A percentile compares a stretch with the other conserved stretches of the same genome.
Conservation (phyloP, 495 filamentous ascomycete species). For the Alectoria sarmentosa region DNA sequence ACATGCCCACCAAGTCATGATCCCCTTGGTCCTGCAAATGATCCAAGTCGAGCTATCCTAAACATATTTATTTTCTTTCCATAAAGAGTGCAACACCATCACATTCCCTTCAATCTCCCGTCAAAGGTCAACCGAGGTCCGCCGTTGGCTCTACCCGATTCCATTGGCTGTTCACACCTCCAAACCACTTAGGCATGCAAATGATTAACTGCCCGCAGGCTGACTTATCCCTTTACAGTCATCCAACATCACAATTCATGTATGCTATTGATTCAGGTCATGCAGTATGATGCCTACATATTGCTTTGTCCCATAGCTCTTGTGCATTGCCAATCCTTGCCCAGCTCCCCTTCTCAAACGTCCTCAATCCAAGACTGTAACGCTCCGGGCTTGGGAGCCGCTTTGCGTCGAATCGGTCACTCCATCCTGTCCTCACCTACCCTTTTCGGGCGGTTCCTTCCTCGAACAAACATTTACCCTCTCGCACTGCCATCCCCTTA, state of each 20-base stretch:
- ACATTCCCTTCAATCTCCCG: not conserved
- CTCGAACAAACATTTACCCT: not conserved
- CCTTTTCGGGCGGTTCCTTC: not conserved
- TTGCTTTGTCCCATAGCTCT: not conserved
- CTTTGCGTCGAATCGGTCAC: not conserved
- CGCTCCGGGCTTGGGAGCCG: not conserved
- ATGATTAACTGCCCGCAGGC: not conserved
- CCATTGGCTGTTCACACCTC: conserved; percentile 10
- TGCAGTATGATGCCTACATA: conserved; percentile 6
- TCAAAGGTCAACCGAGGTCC: conserved; percentile 7
- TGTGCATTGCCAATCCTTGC: not conserved
- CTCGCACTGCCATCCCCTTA: not conserved
- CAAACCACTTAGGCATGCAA: conserved; percentile 6
- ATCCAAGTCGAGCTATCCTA: not conserved
- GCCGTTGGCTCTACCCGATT: not conserved
- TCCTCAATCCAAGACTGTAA: not conserved
- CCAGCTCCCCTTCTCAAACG: not conserved
- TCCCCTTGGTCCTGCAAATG: not conserved
- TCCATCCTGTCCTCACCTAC: not conserved
- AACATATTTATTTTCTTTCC: not conserved
- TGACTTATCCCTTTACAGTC: not conserved
- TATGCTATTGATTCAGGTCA: not conserved
- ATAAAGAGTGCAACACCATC: not conserved
- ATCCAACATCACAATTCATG: not conserved
- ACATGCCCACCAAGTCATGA: not conserved